Evolutionary conservation across 495 filamentous ascomycete species (phyloP).

Genomic region (Chaetomium fimeti): DNA sequence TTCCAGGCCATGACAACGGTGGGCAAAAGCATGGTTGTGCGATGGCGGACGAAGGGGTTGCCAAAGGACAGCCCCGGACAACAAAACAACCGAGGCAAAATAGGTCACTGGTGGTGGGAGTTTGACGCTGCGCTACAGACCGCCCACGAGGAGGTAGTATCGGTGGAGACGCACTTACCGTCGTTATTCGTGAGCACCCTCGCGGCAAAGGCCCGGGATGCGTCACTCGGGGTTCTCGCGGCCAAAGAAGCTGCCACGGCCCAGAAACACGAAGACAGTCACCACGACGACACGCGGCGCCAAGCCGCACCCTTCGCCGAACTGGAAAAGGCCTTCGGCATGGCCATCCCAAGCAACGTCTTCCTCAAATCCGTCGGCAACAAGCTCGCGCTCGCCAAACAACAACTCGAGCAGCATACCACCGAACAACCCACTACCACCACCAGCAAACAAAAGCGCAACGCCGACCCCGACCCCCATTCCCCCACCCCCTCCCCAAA

Average conservation of each 20-base stretch:
- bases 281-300: not conserved
- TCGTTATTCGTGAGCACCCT: not conserved
- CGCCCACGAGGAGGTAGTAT: not conserved
- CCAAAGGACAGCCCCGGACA: no score
- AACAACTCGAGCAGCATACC: not conserved
- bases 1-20: not conserved
- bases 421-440: not conserved
- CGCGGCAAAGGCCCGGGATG: not conserved
- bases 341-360: not conserved
- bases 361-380: constrained; percentile 14
- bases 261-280: not conserved
- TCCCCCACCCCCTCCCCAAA: not conserved
- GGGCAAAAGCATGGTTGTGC: not conserved
- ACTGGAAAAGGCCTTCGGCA: not conserved
- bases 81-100: not conserved
- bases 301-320: not conserved
- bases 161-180: not conserved
- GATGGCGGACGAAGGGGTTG: not conserved
- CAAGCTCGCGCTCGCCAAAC: not conserved
- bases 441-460: not conserved
- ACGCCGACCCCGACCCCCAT: not conserved
- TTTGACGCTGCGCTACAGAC: constrained; percentile 1
- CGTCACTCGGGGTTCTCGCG: not conserved
- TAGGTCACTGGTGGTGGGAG: constrained; percentile 7
- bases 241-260: not conserved